Evolutionary conservation across 2,329 filamentous ascomycete species (phyloP), one percentile per base, ranked within the genome.

Genomic region (Diplodia corticola): DNA sequence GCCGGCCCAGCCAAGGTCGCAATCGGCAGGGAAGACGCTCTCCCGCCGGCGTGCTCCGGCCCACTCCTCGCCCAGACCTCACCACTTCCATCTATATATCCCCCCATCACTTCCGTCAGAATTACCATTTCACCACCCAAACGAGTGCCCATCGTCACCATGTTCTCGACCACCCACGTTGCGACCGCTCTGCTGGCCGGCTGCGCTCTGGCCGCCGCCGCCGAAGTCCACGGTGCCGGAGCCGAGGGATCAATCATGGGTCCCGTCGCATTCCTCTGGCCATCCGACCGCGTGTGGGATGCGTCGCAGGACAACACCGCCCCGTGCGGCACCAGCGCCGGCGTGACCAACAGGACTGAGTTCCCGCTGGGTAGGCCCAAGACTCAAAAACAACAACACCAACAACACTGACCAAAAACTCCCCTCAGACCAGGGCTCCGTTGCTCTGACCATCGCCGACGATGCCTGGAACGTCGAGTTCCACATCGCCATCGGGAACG

Each of bases 221-320:
- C 64, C 28, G 61, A 53, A 46, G 61, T 54, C 35, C 61, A 64
- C n/a, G 73, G 73, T 30, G 69, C 70, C n/a, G 72, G 70, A n/a
- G 72, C 69, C 49, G 71, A 73, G 50, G 74, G 73, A n/a, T 66
- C 30, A 28, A 26, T 64, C 5, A 85, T 85, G 82, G 86, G 85
- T 12, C 85, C 85, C 7, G 85, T 85, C 22, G 84, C 83, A 10
- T 87, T 89, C 72, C 78, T 88, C 75, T 89, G 86, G 86, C 86
- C 86, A 4, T 72, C 79, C 15, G 85, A 88, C 73, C 80, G 86
- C 61, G 76, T 78, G 48, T 89, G 86, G 85, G 79, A 79, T 59
- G 83, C 81, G 33, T 78, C 79, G 13, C 75, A 81, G 44, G 86
- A 88, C 71, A 88, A 88, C 70, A 83, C 73, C 5, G 79, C 81